Evolutionary conservation across 805 yeast genomes (phyloP).

Genomic region (Kuraishia capsulata): DNA sequence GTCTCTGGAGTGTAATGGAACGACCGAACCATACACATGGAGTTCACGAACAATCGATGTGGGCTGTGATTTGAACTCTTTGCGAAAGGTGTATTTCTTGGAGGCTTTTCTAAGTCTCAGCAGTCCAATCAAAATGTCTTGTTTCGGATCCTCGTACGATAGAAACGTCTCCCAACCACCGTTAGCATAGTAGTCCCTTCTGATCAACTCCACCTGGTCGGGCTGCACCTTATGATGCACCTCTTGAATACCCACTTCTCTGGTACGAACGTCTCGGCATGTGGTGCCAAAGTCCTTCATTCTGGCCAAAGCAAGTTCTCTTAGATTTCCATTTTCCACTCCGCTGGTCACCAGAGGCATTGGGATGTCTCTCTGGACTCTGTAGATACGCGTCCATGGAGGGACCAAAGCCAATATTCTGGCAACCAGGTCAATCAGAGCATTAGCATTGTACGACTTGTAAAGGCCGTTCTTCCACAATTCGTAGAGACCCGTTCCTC

Average conservation of each 20-base stretch:
- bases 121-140: constrained; percentile 89
- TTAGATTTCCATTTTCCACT: constrained; percentile 92
- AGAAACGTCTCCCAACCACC: constrained; percentile 99
- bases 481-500: constrained; percentile 96
- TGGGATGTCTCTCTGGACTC: constrained; percentile 98
- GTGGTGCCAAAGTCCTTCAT: constrained; percentile 97
- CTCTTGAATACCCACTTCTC: constrained; percentile 98
- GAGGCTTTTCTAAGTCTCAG: constrained; percentile 83
- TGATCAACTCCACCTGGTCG: constrained; percentile 89
- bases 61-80: constrained; percentile 75
- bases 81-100: constrained; percentile 81
- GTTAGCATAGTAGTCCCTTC: constrained; percentile 94
- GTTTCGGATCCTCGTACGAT: constrained; percentile 93
- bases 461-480: constrained; percentile 95
- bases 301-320: constrained; percentile 92
- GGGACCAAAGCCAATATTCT: constrained; percentile 94
- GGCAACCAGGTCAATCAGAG: constrained; percentile 89
- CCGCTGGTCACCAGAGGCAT: constrained; percentile 98
- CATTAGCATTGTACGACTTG: constrained; percentile 91
- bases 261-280: constrained; percentile 92
- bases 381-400: constrained; percentile 97
- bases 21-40: constrained; percentile 96
- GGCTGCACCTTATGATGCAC: constrained; percentile 96
- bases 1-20: constrained; percentile 91
- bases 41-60: constrained; percentile 94